Evolutionary conservation across 176 grass and related monocot species (phyloP).

Genomic region (Saccharum spontaneum): DNA sequence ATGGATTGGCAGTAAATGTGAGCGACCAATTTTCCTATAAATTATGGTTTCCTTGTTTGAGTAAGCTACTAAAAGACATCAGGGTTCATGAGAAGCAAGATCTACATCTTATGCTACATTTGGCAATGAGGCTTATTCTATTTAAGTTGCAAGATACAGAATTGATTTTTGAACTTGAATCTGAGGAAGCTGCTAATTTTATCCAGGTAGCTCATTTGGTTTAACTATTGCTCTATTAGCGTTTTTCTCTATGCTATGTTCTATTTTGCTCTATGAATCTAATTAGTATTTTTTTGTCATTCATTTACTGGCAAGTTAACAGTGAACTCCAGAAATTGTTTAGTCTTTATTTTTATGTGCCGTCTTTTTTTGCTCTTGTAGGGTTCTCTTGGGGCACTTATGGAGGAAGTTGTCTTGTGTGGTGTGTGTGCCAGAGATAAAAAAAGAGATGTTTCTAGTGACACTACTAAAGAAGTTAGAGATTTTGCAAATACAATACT

Average conservation of each 20-base stretch:
- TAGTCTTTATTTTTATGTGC: not conserved
- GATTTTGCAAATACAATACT: conserved; percentile 55
- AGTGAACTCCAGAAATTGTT: not conserved
- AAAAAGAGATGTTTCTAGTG: conserved; percentile 38
- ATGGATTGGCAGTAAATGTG: conserved; percentile 60
- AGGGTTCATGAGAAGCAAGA: conserved; percentile 47
- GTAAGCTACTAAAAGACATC: conserved; percentile 69
- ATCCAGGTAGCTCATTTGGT: conserved; percentile 63
- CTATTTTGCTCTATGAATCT: not conserved
- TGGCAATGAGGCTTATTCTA: conserved; percentile 61
- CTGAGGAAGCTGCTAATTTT: conserved; percentile 50
- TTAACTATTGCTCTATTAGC: not conserved
- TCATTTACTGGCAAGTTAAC: conserved; percentile 19
- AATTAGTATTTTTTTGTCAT: conserved; percentile 14
- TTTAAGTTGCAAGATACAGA: conserved; percentile 82
- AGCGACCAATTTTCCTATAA: conserved; percentile 71
- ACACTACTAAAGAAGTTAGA: conserved; percentile 51
- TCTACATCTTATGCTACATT: conserved; percentile 49
- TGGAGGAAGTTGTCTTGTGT: conserved; percentile 84
- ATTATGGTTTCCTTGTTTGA: conserved; percentile 90
- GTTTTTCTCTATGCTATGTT: conserved; percentile 10
- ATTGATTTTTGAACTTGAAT: conserved; percentile 76
- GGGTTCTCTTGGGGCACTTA: conserved; percentile 70
- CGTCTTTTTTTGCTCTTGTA: conserved; percentile 39
- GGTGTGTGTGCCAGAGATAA: conserved; percentile 49